Evolutionary conservation across 441 rosid genomes (phyloP), one percentile per base, ranked within the genome.

Genomic region (Corymbia citriodora): DNA sequence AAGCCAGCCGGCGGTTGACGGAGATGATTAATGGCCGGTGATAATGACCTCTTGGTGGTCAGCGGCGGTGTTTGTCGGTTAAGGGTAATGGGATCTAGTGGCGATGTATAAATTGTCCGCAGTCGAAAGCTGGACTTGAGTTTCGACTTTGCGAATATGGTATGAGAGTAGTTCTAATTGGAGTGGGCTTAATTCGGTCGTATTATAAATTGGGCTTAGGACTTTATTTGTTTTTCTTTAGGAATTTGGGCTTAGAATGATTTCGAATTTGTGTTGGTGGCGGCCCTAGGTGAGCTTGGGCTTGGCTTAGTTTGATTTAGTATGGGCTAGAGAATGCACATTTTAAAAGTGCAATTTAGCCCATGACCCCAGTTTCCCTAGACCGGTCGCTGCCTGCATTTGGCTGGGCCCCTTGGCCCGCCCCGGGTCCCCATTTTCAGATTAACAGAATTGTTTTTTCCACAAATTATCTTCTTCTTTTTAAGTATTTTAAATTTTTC

Each of bases 1-100:
- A 57, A 57, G 61, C 11, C 12, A 3, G 45, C 6, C 45, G 6
- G 12, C 0, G 0, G 23, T 57, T 5, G 6, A 9, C 0, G 27
- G 10, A 57, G 61, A 57, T 57, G 61, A 57, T 57, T 21, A 57
- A 57, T 55, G 12, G 61, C 61, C 27, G 0, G 27, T 1, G 27
- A 55, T 21, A 55, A 55, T 55, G 6, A 55, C 61, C 61, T 9
- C 4, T 55, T 3, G 61, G 61, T 55, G 61, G 11, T 55, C 4
- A 27, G 61, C 61, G 12, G 23, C 27, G 61, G 27, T 21, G 61
- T 55, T 25, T 21, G 61, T 55, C 61, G 10, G 61, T 21, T 21
- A 55, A 55, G 61, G 61, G 61, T 55, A 21, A 55, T 3, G 61
- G 61, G 61, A 55, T 55, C 4, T 55, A 55, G 61, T 0, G 61